Conservation (phyloP, 345 rosid species). For the Diplotaxis tenuifolia region DNA sequence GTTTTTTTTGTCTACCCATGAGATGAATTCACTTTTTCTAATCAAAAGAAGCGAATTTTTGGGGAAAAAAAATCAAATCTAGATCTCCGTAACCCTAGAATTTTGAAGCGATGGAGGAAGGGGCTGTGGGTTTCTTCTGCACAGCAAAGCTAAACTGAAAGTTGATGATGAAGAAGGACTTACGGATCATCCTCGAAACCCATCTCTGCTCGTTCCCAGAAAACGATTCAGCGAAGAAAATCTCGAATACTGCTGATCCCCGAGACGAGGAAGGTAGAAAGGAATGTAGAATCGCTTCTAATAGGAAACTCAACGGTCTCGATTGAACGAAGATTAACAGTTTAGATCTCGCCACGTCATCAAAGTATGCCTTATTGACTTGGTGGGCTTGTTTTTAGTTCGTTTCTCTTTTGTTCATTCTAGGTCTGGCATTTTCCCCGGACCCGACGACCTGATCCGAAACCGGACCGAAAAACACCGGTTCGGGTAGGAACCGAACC, state of each 20-base stretch:
- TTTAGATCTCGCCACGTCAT: slow-evolving; percentile 28
- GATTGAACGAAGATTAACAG: slow-evolving; percentile 10
- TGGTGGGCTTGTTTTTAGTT: too few species aligned
- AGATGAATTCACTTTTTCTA: neutral
- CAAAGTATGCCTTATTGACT: neutral
- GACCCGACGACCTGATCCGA: too few species aligned
- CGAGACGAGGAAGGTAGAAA: neutral
- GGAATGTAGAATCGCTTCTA: neutral
- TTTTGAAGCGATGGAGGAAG: neutral
- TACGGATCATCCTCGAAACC: slow-evolving; percentile 46
- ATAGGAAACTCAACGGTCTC: slow-evolving; percentile 23
- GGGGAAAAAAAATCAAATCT: neutral
- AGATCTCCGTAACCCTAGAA: slow-evolving; percentile 39
- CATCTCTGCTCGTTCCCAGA: slow-evolving; percentile 36
- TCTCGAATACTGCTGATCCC: slow-evolving; percentile 18
- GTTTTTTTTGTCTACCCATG: slow-evolving; percentile 7
- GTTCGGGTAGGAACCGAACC: too few species aligned
- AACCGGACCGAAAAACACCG: too few species aligned
- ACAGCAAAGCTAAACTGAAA: neutral
- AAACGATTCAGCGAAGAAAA: slow-evolving; percentile 5
- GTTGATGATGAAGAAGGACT: neutral
- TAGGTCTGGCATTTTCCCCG: too few species aligned
- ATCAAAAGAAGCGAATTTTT: neutral
- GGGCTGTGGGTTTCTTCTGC: neutral
- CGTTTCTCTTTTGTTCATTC: too few species aligned